These are phyloP conservation scores for Ambrosia hybrid DNA, from an alignment of 140 eudicot genomes.

Conservation along the genomic window DNA sequence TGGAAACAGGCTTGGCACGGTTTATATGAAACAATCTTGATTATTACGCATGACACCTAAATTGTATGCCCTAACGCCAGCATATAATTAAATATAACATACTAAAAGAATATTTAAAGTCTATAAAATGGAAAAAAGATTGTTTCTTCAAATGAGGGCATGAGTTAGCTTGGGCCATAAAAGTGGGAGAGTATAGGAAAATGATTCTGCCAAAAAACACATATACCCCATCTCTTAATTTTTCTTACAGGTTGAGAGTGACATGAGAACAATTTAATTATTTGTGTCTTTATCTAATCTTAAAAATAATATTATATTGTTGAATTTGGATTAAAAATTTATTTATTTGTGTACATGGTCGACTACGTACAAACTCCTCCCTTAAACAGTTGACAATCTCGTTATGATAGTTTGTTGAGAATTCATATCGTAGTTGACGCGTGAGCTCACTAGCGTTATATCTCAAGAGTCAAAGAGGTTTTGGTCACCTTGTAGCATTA, in stretches of 20 bases:
- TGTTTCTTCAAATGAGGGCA: conserved; percentile 8
- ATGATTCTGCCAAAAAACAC: conserved; percentile 27
- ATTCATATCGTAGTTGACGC: neutral
- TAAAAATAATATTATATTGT: neutral
- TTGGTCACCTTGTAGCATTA: neutral
- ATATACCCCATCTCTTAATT: conserved; percentile 45
- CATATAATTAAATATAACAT: neutral
- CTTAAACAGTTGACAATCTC: neutral
- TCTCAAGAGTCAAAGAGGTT: neutral
- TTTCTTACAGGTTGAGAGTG: conserved; percentile 37
- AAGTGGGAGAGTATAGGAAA: neutral
- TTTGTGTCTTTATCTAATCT: conserved; percentile 15
- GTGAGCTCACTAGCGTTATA: neutral
- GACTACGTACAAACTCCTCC: neutral
- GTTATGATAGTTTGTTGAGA: neutral
- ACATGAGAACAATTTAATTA: conserved; percentile 26
- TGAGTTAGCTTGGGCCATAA: conserved; percentile 25
- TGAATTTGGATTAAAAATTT: neutral
- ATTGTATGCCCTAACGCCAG: neutral
- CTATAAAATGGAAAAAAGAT: conserved; percentile 2
- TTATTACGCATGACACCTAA: neutral
- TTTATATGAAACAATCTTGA: neutral
- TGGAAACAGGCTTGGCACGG: neutral
- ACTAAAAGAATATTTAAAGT: conserved; percentile 2
- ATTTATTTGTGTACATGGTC: neutral